phyloP scores from a whole-genome alignment of 352 stramenopile species.

The Globisporangium parvum region DNA sequence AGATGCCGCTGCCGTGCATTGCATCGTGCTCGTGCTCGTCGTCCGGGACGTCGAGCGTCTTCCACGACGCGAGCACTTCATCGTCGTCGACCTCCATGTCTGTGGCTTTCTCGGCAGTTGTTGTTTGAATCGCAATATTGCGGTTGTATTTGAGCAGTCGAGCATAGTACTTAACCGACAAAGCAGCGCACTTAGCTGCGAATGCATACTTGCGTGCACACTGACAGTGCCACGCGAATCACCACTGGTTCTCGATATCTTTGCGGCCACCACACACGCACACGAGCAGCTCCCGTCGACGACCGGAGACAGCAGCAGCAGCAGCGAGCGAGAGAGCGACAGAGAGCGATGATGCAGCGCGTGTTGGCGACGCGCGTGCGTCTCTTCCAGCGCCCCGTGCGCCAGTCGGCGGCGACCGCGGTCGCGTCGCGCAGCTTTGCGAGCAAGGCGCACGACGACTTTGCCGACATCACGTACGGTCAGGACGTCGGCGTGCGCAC shows the following conservation, averaged over 20 bases:
- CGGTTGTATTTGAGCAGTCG: no score
- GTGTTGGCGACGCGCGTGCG: conserved; percentile 45
- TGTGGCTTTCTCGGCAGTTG: background rate
- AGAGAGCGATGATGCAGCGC: conserved; percentile 33
- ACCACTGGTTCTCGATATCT: conserved; percentile 3
- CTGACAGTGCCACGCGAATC: background rate
- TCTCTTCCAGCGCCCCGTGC: conserved; percentile 53
- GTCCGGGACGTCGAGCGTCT: conserved; percentile 19
- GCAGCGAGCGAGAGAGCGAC: background rate
- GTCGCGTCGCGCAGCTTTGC: conserved; percentile 15
- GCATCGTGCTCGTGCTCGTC: conserved; percentile 7
- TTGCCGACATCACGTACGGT: conserved; percentile 66
- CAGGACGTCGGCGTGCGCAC: conserved; percentile 74
- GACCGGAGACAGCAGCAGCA: background rate
- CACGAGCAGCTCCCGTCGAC: background rate
- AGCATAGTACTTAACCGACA: background rate
- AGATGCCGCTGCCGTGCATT: conserved; percentile 11
- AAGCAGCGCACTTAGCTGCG: background rate
- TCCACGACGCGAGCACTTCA: conserved; percentile 43
- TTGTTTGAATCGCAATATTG: no score
- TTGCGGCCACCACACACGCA: background rate
- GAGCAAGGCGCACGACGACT: conserved; percentile 39
- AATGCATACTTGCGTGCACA: no score
- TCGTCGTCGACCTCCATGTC: conserved; percentile 35
- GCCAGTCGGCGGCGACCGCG: background rate